Evolutionary conservation across 2,329 filamentous ascomycete genomes (phyloP).

Genomic region (Aspergillus fumigatiaffinis): DNA sequence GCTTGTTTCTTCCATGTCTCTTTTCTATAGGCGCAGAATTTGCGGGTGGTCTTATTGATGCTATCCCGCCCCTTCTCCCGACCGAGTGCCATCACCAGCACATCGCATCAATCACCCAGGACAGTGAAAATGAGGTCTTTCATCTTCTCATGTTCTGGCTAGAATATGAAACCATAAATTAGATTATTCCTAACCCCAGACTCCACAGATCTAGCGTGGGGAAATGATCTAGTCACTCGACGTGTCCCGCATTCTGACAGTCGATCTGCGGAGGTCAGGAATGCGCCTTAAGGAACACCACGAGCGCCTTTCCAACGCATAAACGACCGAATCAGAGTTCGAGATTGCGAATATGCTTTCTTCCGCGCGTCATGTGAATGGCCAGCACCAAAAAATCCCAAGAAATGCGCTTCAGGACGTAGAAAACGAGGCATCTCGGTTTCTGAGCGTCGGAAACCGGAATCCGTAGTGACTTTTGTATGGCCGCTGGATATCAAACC

Average conservation of each 20-base stretch:
- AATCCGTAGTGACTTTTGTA: background rate
- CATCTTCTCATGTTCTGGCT: background rate
- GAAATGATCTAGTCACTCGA: background rate
- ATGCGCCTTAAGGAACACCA: background rate
- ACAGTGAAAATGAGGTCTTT: background rate
- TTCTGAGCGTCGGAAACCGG: background rate
- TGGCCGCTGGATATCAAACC: background rate
- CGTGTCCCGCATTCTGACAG: background rate
- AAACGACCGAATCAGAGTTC: background rate
- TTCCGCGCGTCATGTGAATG: background rate
- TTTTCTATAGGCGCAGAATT: background rate
- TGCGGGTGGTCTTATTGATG: background rate
- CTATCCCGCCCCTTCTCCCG: background rate
- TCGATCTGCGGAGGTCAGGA: background rate
- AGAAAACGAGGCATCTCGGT: background rate
- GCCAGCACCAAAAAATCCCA: background rate
- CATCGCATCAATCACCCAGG: background rate
- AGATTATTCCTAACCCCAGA: background rate
- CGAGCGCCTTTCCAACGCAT: background rate
- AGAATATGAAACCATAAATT: background rate
- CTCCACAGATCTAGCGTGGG: background rate
- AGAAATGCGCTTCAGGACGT: background rate
- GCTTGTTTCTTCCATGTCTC: background rate
- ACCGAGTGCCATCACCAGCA: background rate
- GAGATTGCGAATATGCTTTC: background rate